Evolutionary conservation across 441 rosid genomes (phyloP).

Genomic region (Croton laevigatus): DNA sequence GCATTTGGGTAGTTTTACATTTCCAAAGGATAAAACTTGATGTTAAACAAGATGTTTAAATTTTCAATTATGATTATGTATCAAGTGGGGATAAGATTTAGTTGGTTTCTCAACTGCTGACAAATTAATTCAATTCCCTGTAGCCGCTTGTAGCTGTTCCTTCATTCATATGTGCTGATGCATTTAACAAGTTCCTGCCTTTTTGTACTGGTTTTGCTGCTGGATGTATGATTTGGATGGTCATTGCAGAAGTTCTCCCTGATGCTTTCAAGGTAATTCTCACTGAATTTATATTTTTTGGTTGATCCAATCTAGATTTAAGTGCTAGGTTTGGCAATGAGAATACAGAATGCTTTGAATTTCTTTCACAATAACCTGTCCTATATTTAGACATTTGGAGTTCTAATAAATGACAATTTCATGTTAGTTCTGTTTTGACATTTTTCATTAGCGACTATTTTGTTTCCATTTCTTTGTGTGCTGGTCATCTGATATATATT

Average conservation of each 20-base stretch:
- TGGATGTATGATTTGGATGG: conserved; percentile 99
- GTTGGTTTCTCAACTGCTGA: not conserved
- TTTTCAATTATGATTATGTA: not conserved
- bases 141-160: conserved; percentile 99
- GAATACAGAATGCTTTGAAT: not conserved
- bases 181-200: conserved; percentile 90
- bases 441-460: too few relatives aligned
- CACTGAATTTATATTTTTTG: conserved; percentile 1
- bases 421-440: too few relatives aligned
- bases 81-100: not conserved
- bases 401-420: too few relatives aligned
- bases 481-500: not conserved
- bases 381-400: too few relatives aligned
- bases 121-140: conserved; percentile 10
- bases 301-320: not conserved
- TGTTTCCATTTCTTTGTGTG: not conserved
- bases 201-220: conserved; percentile 99
- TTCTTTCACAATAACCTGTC: not conserved
- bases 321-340: conserved; percentile 1
- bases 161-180: conserved; percentile 94
- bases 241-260: conserved; percentile 97
- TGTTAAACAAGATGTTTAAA: not conserved
- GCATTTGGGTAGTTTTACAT: not conserved
- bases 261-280: conserved; percentile 89
- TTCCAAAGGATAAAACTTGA: not conserved